Percentiles rank a stretch among this genome's conserved stretches.
Evolutionary conservation across 2,329 filamentous ascomycete species (phyloP).

Genomic region (Aspergillus transmontanensis): DNA sequence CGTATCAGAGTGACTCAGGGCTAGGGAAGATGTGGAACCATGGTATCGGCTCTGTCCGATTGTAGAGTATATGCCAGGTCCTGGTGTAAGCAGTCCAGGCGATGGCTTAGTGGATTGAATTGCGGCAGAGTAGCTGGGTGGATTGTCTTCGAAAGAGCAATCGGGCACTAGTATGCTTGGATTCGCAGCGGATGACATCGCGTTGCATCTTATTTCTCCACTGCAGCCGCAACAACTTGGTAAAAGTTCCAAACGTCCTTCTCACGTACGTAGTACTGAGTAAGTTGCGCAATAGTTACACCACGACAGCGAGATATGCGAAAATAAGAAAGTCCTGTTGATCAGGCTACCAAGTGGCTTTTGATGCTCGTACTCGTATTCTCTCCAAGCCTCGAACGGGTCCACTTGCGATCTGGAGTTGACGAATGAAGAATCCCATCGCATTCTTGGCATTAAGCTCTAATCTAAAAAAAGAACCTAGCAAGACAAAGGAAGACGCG

Average conservation of each 20-base stretch:
- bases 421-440: not conserved
- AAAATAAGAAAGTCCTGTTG: not conserved
- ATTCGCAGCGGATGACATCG: not conserved
- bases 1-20: not conserved
- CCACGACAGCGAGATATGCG: not conserved
- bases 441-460: not conserved
- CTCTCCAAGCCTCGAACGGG: not conserved
- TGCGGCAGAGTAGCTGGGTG: not conserved
- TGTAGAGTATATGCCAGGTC: not conserved
- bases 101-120: not conserved
- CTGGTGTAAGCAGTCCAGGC: not conserved
- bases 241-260: not conserved
- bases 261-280: too few species aligned
- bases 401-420: not conserved
- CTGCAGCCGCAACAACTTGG: not conserved
- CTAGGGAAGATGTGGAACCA: constrained; percentile 3
- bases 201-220: not conserved
- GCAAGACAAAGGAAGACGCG: not conserved
- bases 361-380: not conserved
- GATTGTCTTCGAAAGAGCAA: not conserved
- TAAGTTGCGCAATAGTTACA: not conserved
- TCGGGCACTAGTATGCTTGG: not conserved
- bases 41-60: constrained; percentile 1
- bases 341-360: not conserved
- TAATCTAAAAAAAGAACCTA: not conserved